These are phyloP conservation scores for Casuarina glauca DNA, from an alignment of 306 rosid genomes.

Conservation along the genomic window DNA sequence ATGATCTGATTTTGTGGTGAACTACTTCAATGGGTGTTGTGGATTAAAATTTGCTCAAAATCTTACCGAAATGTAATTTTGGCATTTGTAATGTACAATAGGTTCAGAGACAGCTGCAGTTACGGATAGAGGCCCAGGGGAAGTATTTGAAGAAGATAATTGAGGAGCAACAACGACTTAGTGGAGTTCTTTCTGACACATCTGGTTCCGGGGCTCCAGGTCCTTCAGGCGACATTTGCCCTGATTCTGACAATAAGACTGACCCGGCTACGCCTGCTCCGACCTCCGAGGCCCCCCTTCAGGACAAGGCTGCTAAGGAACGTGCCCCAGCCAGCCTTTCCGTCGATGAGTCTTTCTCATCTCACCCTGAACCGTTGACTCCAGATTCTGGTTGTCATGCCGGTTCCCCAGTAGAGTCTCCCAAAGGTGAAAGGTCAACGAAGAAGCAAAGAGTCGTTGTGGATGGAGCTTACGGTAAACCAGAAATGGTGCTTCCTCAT, in stretches of 20 bases:
- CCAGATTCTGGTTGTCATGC: constrained; percentile 86
- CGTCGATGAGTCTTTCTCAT: constrained; percentile 74
- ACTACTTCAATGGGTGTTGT: neutral
- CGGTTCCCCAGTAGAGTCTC: constrained; percentile 65
- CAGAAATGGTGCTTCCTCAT: constrained; percentile 68
- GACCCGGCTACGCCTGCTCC: constrained; percentile 95
- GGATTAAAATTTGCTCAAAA: neutral
- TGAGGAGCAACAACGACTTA: constrained; percentile 91
- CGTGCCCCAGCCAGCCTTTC: constrained; percentile 67
- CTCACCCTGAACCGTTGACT: constrained; percentile 76
- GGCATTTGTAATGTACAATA: constrained; percentile 34
- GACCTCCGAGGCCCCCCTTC: constrained; percentile 59
- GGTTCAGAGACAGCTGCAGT: constrained; percentile 97
- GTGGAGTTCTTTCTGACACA: constrained; percentile 77
- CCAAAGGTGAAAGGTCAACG: constrained; percentile 51
- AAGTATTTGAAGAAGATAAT: constrained; percentile 96
- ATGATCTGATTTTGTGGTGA: neutral
- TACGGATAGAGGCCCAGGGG: constrained; percentile 96
- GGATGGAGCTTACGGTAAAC: constrained; percentile 51
- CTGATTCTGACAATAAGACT: constrained; percentile 61
- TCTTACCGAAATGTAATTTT: constrained; percentile 8
- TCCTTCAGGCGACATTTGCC: constrained; percentile 45
- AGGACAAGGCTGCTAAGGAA: constrained; percentile 70
- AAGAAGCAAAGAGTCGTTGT: constrained; percentile 59
- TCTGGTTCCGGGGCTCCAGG: constrained; percentile 49